Base-by-base conservation (phyloP, 2,329 filamentous ascomycete genomes). In the Aureobasidium namibiae region DNA sequence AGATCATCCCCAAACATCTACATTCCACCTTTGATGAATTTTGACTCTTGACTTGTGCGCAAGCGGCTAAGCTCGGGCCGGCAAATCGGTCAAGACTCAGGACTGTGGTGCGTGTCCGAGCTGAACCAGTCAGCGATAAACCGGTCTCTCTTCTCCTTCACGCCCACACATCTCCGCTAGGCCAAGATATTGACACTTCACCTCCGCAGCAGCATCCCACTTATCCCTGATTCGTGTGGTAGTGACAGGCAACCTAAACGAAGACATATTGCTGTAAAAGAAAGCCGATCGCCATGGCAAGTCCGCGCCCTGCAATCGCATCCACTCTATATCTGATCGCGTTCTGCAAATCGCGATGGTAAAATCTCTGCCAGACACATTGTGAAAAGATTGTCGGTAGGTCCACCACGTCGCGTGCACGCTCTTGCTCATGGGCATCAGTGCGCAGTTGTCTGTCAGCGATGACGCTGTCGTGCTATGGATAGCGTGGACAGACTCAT, bases 61-160 rank as follows among this genome's bases (percentile, higher is more conserved):
- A 56, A 57, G 53, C 53, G 53, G 53, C 53, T 45, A 57, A 57
- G 54, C 54, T 46, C 54, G 54, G 54, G 42, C 54, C 54, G 54
- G 54, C 42, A 39, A 44, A 57, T 57, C 54, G 26, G 41, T 57
- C 33, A 46, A 48, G 42, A 46, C 42, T 57, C 21, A 23, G 23
- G 14, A 48, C 42, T 57, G 54, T n/a, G n/a, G 31, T 23, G 54
- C 33, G 33, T 39, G 42, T 48, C 54, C n/a, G n/a, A n/a, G n/a
- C n/a, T 38, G 42, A 36, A 18, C 39, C 38, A 44, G 38, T 36
- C 26, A 54, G 52, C 29, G 23, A 57, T 31, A 48, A 16, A 57
- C 54, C 54, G 33, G 42, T 45, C 54, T 8, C 26, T 34, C 33
- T 31, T 38, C 50, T 54, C 50, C 50, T 36, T 39, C 31, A 24